Evolutionary conservation across 768 basidiomycete species (phyloP).

Genomic region (Sarcomyxa edulis): DNA sequence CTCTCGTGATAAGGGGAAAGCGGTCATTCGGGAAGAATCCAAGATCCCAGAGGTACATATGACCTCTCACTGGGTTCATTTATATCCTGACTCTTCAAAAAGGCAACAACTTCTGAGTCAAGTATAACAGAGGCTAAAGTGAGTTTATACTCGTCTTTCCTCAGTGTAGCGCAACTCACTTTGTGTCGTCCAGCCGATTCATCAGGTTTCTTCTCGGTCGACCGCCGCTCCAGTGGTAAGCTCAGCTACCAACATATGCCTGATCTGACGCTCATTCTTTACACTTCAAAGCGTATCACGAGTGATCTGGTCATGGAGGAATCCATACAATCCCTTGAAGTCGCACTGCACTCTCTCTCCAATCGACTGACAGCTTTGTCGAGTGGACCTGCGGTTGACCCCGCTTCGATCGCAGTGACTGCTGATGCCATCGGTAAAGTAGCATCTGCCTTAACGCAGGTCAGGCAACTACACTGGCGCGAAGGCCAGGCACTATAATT

Average conservation of each 20-base stretch:
- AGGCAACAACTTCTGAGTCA: no score
- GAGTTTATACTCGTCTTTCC: no score
- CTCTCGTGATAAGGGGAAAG: no score
- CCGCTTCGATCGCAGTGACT: conserved; percentile 42
- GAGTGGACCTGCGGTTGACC: conserved; percentile 34
- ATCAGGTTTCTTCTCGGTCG: not conserved
- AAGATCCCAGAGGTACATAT: no score
- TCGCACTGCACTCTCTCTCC: conserved; percentile 46
- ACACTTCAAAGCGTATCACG: conserved; percentile 1
- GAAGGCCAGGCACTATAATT: conserved; percentile 28
- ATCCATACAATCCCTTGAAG: conserved; percentile 45
- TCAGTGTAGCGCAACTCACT: not conserved
- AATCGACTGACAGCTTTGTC: conserved; percentile 43
- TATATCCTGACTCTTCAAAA: no score
- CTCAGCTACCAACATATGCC: not conserved
- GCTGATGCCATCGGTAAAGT: conserved; percentile 72
- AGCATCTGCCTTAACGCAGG: conserved; percentile 52
- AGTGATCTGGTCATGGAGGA: no score
- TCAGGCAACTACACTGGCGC: conserved; percentile 51
- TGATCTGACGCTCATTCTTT: not conserved
- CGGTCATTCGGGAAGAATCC: no score
- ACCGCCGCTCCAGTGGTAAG: not conserved
- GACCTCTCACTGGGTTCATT: no score
- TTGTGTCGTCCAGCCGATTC: not conserved
- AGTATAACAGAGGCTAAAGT: no score